These are phyloP conservation scores for Chlorophyllum brunneum DNA, from an alignment of 768 basidiomycete genomes.

Conservation along the genomic window DNA sequence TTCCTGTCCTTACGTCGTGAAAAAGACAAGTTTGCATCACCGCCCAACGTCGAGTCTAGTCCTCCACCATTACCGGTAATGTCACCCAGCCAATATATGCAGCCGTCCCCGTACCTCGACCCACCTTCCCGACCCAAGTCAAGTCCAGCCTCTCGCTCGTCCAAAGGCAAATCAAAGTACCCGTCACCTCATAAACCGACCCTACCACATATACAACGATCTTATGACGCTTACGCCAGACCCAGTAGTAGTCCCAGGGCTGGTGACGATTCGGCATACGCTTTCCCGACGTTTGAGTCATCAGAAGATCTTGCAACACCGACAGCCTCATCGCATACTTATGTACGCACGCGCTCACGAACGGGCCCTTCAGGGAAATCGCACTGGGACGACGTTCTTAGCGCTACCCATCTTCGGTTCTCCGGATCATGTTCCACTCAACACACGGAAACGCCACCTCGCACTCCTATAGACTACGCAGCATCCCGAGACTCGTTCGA, in stretches of 20 bases:
- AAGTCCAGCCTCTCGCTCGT: not conserved
- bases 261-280: slow-evolving; percentile 28
- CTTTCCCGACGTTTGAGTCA: slow-evolving; percentile 39
- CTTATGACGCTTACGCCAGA: slow-evolving; percentile 1
- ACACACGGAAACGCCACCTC: slow-evolving; percentile 68
- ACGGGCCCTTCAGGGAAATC: slow-evolving; percentile 53
- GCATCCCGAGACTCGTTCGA: slow-evolving; percentile 39
- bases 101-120: not conserved
- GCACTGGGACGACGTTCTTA: slow-evolving; percentile 38
- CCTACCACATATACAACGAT: not conserved
- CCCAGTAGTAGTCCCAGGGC: not conserved
- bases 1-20: slow-evolving; percentile 54
- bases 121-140: slow-evolving; percentile 1
- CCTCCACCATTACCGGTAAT: slow-evolving; percentile 12
- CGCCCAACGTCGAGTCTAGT: slow-evolving; percentile 10
- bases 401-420: slow-evolving; percentile 52
- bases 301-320: slow-evolving; percentile 24
- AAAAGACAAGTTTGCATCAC: slow-evolving; percentile 31
- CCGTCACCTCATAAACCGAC: not conserved
- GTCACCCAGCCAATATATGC: slow-evolving; percentile 2
- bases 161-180: slow-evolving; percentile 2
- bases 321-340: slow-evolving; percentile 24
- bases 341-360: slow-evolving; percentile 48
- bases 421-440: slow-evolving; percentile 67
- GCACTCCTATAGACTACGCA: slow-evolving; percentile 56